Conservation (phyloP, 1,284 basidiomycete species). For the Puccinia hordei region DNA sequence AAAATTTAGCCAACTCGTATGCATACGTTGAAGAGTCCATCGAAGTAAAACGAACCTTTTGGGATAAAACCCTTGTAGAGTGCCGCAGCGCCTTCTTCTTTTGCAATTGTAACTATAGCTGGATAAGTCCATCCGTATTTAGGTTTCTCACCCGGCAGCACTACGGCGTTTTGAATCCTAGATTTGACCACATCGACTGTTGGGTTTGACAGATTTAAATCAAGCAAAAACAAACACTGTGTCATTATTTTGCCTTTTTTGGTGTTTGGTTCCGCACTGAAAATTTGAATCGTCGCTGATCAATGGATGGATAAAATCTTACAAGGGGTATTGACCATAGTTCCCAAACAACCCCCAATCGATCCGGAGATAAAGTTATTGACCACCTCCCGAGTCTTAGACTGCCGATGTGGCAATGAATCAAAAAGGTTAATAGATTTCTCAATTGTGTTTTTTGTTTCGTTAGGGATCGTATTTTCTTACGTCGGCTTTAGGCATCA, state of each 20-base stretch:
- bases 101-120: constrained; percentile 72
- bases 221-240: constrained; percentile 77
- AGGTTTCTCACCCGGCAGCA: constrained; percentile 67
- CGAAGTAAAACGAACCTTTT: constrained; percentile 54
- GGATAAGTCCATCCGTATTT: constrained; percentile 86
- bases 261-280: constrained; percentile 9
- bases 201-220: constrained; percentile 54
- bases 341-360: constrained; percentile 86
- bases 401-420: constrained; percentile 57
- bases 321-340: constrained; percentile 64
- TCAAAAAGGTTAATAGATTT: constrained; percentile 15
- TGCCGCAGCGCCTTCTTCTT: constrained; percentile 84
- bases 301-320: constrained; percentile 50
- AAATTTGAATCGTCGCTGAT: not conserved
- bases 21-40: not conserved
- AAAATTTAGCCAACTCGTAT: not conserved
- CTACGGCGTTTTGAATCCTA: constrained; percentile 79
- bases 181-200: constrained; percentile 83
- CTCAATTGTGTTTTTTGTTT: not conserved
- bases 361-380: constrained; percentile 92
- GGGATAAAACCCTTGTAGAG: constrained; percentile 89
- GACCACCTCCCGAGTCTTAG: constrained; percentile 70
- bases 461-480: not conserved
- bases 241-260: constrained; percentile 61
- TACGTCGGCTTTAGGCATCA: constrained; percentile 48